These are phyloP conservation scores for Candida anglica DNA, from an alignment of 805 yeast genomes.

Conservation along the genomic window DNA sequence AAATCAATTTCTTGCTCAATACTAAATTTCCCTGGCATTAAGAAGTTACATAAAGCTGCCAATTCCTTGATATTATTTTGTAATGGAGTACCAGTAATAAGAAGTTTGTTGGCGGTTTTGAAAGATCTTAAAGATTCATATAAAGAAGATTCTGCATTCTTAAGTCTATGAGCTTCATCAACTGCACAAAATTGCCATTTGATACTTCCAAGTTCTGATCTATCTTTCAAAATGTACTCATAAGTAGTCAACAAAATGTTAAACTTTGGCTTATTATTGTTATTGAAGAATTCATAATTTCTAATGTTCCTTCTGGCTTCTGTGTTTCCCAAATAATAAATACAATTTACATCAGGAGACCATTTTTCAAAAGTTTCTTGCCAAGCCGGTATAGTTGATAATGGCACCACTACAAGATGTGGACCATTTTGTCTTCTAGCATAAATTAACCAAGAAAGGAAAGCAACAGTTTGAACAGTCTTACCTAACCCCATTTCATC, in stretches of 20 bases:
- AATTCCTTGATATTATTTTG: conserved; percentile 94
- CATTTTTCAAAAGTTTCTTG: conserved; percentile 97
- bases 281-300: conserved; percentile 74
- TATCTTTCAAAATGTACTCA: conserved; percentile 91
- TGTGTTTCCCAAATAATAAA: conserved; percentile 90
- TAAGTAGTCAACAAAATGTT: conserved; percentile 92
- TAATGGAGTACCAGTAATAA: conserved; percentile 97
- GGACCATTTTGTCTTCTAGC: conserved; percentile 98
- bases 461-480: conserved; percentile 94
- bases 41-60: conserved; percentile 89
- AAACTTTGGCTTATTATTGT: conserved; percentile 75
- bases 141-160: conserved; percentile 88
- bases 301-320: conserved; percentile 78
- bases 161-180: conserved; percentile 96
- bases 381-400: conserved; percentile 97
- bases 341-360: conserved; percentile 94
- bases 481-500: conserved; percentile 99
- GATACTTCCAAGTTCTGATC: conserved; percentile 71
- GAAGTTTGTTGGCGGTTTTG: conserved; percentile 75
- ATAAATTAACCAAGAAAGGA: conserved; percentile 89
- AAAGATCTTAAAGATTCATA: conserved; percentile 85
- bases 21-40: conserved; percentile 90
- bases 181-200: conserved; percentile 97
- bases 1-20: conserved; percentile 96
- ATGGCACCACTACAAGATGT: conserved; percentile 91